A percentile compares a stretch with the other conserved stretches of the same genome.
Conservation (phyloP, 2,329 filamentous ascomycete genomes). For the Fusarium aywerte region DNA sequence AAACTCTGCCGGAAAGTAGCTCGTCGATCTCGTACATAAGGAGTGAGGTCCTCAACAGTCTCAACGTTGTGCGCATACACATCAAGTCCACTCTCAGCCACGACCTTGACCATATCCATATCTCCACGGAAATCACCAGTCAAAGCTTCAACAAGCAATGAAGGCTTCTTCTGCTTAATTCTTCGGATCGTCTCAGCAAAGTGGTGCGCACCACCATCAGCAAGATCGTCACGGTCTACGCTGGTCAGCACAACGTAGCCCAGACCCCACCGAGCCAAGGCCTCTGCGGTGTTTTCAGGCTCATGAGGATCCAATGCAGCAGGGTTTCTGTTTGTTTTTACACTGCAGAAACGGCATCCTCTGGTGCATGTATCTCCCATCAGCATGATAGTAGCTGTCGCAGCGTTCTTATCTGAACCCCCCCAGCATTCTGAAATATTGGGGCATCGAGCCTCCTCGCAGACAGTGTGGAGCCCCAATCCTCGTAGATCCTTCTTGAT, state of each 20-base stretch:
- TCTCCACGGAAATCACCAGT: slow-evolving; percentile 91
- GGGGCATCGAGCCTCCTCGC: slow-evolving; percentile 95
- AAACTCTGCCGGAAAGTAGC: slow-evolving; percentile 91
- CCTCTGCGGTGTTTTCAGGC: slow-evolving; percentile 96
- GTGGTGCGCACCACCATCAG: slow-evolving; percentile 87
- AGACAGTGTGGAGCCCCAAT: slow-evolving; percentile 91
- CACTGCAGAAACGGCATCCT: slow-evolving; percentile 95
- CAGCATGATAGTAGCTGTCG: slow-evolving; percentile 98
- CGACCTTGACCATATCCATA: slow-evolving; percentile 84
- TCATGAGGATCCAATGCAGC: slow-evolving; percentile 92
- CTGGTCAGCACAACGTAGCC: slow-evolving; percentile 95
- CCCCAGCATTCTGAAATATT: slow-evolving; percentile 99
- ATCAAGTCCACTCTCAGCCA: slow-evolving; percentile 89
- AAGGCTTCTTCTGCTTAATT: slow-evolving; percentile 86
- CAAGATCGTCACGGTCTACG: slow-evolving; percentile 92
- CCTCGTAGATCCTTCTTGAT: slow-evolving; percentile 95
- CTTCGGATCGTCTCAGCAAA: slow-evolving; percentile 94
- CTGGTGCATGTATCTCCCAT: slow-evolving; percentile 99
- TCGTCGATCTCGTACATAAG: slow-evolving; percentile 87
- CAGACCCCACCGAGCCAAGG: slow-evolving; percentile 89
- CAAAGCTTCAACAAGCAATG: slow-evolving; percentile 82
- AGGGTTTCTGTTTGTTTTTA: slow-evolving; percentile 84
- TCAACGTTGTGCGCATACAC: slow-evolving; percentile 98
- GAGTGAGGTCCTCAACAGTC: slow-evolving; percentile 90
- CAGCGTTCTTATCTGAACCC: slow-evolving; percentile 84